These are phyloP conservation scores for Emiliania huxleyi DNA, from an alignment of 78 protist species.

Conservation along the genomic window DNA sequence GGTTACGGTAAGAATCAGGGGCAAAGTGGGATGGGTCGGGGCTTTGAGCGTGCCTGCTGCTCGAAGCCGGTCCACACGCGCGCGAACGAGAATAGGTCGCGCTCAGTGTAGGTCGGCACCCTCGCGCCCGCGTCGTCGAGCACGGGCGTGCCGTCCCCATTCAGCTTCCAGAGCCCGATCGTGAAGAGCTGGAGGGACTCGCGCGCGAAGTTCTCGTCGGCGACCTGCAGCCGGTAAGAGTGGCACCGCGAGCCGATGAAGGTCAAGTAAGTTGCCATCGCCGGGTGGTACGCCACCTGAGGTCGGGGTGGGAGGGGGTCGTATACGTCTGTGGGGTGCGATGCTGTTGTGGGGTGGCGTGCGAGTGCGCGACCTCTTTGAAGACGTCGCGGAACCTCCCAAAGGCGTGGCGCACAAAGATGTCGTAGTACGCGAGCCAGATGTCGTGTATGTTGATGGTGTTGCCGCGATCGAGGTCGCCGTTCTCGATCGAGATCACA, in stretches of 20 bases:
- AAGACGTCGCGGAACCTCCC: conserved; percentile 21
- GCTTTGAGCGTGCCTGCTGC: neutral
- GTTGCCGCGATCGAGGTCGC: neutral
- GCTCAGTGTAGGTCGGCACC: neutral
- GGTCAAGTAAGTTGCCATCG: neutral
- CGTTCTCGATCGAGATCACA: neutral
- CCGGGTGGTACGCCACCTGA: no score
- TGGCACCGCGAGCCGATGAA: neutral
- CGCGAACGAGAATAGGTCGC: neutral
- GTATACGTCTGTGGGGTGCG: no score
- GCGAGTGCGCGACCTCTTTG: neutral
- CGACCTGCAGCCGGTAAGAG: neutral
- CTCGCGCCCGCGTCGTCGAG: neutral
- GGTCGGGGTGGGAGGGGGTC: no score
- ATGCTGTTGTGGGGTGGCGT: no score
- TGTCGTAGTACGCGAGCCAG: neutral
- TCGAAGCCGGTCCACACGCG: conserved; percentile 26
- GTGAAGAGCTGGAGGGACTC: conserved; percentile 36
- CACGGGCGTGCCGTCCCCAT: neutral
- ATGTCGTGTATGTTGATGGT: neutral
- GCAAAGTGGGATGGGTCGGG: no score
- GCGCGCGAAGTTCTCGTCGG: conserved; percentile 48
- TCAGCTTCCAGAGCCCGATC: conserved; percentile 1
- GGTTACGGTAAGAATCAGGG: no score
- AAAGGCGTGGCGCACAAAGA: conserved; percentile 37